Base-by-base conservation (phyloP, 805 yeast genomes). In the Hanseniaspora taiwanica region DNA sequence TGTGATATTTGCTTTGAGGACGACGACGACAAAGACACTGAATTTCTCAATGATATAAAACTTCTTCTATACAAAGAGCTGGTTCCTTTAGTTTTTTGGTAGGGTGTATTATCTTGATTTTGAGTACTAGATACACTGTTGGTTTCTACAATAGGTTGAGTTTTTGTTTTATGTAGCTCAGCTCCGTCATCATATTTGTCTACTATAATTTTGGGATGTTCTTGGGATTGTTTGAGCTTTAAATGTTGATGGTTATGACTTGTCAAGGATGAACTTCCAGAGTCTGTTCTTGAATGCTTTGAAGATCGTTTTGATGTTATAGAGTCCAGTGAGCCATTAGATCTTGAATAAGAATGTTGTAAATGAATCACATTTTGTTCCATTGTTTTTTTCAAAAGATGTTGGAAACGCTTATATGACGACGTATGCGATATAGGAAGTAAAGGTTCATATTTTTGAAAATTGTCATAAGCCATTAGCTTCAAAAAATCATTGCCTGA, bases 381-480 rank as follows among this genome's bases (percentile, higher is more conserved):
- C 52, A 62, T 53, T 0, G 78, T 68, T 42, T 70, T 65, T 43
- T 75, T 68, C 46, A 72, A 55, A 27, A 67, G 57, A 44, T 67
- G 75, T 42, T 74, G 75, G 60, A 69, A 87, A 45, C 72, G 68
- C 44, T 65, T 69, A 44, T 68, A 81, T 3, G 73, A 71, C 1
- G 71, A 66, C 27, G 64, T 68, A 40, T 71, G 70, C 17, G 69
- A 64, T 0, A 67, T 56, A 5, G 68, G 66, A 18, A 72, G 48
- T 43, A 58, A 60, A 35, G 49, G 54, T 45, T 64, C 65, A 49
- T 61, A 52, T 21, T 51, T 48, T 41, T 61, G 50, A 47, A 84
- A 70, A 21, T 74, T 69, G 35, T 78, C 83, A 54, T 80, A 81
- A 34, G 78, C 82, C 37, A 76, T 69, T 48, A 86, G 62, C 38